Evolutionary conservation across 2,329 filamentous ascomycete genomes (phyloP).

Genomic region (Dactylellina leptospora): DNA sequence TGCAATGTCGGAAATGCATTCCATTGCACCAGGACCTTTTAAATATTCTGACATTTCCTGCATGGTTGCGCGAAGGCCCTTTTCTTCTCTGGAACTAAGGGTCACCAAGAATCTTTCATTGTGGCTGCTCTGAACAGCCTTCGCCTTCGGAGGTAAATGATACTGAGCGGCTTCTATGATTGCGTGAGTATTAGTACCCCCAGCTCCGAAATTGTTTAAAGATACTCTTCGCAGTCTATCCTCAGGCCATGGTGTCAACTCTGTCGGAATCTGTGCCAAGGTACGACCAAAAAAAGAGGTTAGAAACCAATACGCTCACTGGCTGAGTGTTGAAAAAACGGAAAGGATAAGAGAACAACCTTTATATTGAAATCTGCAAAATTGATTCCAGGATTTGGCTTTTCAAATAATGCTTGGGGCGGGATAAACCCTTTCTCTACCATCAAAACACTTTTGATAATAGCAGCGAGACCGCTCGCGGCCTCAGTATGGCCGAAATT

Average conservation of each 20-base stretch:
- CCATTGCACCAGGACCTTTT: background rate
- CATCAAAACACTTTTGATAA: conserved; percentile 67
- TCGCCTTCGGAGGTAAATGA: background rate
- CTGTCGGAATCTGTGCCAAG: too few relatives aligned
- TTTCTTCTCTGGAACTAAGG: background rate
- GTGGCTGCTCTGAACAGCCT: background rate
- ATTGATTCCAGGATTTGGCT: background rate
- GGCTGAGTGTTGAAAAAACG: conserved; percentile 38
- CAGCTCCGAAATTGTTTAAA: too few relatives aligned
- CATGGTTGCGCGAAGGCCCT: background rate
- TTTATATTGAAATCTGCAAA: background rate
- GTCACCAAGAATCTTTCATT: background rate
- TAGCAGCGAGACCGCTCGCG: conserved; percentile 65
- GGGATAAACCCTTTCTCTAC: conserved; percentile 61
- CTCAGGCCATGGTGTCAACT: too few relatives aligned
- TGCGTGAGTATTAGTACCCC: conserved; percentile 63
- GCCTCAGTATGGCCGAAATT: conserved; percentile 67
- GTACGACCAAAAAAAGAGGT: too few relatives aligned
- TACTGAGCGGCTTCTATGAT: conserved; percentile 59
- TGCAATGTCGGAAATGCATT: background rate
- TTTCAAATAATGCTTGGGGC: background rate
- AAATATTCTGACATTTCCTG: too few relatives aligned
- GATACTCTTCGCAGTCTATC: too few relatives aligned
- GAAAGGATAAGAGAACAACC: background rate
- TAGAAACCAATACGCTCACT: conserved; percentile 61